phyloP scores from a whole-genome alignment of 2,329 filamentous ascomycete species.

The Pyrenochaeta sp. region DNA sequence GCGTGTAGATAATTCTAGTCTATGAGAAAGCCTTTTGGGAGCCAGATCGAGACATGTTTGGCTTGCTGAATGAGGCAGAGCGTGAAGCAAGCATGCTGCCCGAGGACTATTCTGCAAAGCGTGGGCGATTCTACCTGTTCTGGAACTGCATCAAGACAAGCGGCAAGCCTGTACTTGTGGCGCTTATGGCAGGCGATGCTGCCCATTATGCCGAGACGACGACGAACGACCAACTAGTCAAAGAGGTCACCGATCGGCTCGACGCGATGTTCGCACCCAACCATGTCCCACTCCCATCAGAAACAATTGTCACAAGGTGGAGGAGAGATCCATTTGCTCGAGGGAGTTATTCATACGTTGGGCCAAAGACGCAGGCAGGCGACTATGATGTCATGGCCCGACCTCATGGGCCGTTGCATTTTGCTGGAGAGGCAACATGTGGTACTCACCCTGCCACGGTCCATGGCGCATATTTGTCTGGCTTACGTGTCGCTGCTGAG shows the following conservation, averaged over 20 bases:
- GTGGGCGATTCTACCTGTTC: conserved; percentile 97
- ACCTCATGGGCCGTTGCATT: conserved; percentile 85
- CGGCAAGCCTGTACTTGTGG: conserved; percentile 84
- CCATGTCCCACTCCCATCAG: conserved; percentile 77
- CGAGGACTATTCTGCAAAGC: conserved; percentile 77
- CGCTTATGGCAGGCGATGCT: conserved; percentile 94
- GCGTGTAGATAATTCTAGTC: conserved; percentile 73
- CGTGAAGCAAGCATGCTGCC: conserved; percentile 77
- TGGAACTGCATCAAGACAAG: conserved; percentile 94
- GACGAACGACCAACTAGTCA: conserved; percentile 77
- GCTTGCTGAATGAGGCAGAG: conserved; percentile 79
- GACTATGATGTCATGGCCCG: conserved; percentile 94
- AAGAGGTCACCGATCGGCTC: conserved; percentile 81
- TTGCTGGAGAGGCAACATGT: conserved; percentile 96
- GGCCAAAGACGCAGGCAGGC: conserved; percentile 78
- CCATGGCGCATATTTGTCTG: conserved; percentile 94
- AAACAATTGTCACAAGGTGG: conserved; percentile 93
- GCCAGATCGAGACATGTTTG: conserved; percentile 88
- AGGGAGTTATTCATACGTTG: conserved; percentile 95
- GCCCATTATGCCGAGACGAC: conserved; percentile 86
- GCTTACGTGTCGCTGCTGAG: conserved; percentile 86
- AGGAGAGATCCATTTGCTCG: conserved; percentile 88
- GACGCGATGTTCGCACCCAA: conserved; percentile 73
- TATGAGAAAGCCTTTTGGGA: conserved; percentile 95
- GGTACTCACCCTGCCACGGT: conserved; percentile 96